Base-by-base conservation (phyloP, 2,329 filamentous ascomycete genomes). In the Claviceps humidiphila region DNA sequence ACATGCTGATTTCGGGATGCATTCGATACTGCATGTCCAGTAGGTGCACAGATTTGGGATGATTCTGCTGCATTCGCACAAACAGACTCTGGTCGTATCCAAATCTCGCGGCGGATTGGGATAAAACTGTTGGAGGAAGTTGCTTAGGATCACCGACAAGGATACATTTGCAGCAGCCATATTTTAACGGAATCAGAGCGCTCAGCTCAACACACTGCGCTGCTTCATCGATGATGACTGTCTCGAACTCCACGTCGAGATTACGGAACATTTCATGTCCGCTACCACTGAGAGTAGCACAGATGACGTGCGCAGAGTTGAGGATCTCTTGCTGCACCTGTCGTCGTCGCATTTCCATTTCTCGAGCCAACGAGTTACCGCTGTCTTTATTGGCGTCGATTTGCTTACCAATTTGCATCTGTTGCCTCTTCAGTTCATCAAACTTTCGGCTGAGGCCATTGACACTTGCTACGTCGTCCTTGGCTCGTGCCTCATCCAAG, bases 1-100 rank as follows among this genome's bases (percentile, higher is more conserved):
- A 98, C 50, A 74, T 68, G 67, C 89, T 95, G 65, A 98, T 98
- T 59, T 93, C 88, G 0, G 94, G 93, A 70, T 98, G 93, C 94
- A 98, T 98, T 69, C 93, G 93, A 66, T 98, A 98, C 64, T 98
- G 93, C 52, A 86, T 93, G 64, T 97, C 91, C n/a, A 98, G 80
- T 26, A 98, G 76, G 71, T 98, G 91, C 16, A 98, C 83, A 58
- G 94, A 85, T 37, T 86, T 74, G 1, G 89, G 87, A 60, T 91
- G 84, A 57, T 96, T 96, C 61, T 84, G 83, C 65, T 97, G 93
- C 91, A 98, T 98, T 38, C 93, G 86, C 51, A 97, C 93, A 71
- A 98, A 98, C 69, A 98, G 74, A 76, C 89, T 95, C 71, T 98
- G 93, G 63, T 97, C 91, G 68, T 97, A 98, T 58, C 93, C 89